phyloP scores from a whole-genome alignment of 1,284 basidiomycete genomes.

The Phellinidium pouzarii region DNA sequence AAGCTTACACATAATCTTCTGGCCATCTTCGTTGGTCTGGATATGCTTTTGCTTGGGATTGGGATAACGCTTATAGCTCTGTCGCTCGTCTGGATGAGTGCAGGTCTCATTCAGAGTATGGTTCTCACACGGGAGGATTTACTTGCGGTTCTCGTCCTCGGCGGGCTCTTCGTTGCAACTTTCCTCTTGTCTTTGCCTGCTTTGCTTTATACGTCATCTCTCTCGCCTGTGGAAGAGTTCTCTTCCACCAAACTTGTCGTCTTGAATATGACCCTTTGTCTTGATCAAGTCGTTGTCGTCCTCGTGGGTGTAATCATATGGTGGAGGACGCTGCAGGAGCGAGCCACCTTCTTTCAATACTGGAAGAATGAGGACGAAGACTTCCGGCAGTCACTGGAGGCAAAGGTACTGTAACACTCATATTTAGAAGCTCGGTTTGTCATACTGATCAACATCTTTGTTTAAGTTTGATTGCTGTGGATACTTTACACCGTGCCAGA shows the following conservation, averaged over 20 bases:
- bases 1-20: not conserved
- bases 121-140: slow-evolving; percentile 1
- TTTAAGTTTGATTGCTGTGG: slow-evolving; percentile 4
- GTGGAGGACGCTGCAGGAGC: slow-evolving; percentile 9
- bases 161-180: not conserved
- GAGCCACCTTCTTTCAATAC: not conserved
- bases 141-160: not conserved
- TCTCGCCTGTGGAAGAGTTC: not conserved
- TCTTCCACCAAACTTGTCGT: not conserved
- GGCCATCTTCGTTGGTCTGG: not conserved
- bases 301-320: slow-evolving; percentile 1
- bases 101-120: not conserved
- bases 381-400: not conserved
- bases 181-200: slow-evolving; percentile 1
- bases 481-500: slow-evolving; percentile 1
- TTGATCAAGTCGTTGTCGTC: not conserved
- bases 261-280: not conserved
- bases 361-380: not conserved
- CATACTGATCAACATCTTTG: not conserved
- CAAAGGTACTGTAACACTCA: not conserved
- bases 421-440: too few relatives aligned
- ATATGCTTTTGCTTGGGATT: not conserved
- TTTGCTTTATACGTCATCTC: not conserved
- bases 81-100: slow-evolving; percentile 3
- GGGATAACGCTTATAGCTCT: slow-evolving; percentile 2